Evolutionary conservation across 2,329 filamentous ascomycete species (phyloP), one percentile per base, ranked within the genome.

Genomic region (Epichloe scottii): DNA sequence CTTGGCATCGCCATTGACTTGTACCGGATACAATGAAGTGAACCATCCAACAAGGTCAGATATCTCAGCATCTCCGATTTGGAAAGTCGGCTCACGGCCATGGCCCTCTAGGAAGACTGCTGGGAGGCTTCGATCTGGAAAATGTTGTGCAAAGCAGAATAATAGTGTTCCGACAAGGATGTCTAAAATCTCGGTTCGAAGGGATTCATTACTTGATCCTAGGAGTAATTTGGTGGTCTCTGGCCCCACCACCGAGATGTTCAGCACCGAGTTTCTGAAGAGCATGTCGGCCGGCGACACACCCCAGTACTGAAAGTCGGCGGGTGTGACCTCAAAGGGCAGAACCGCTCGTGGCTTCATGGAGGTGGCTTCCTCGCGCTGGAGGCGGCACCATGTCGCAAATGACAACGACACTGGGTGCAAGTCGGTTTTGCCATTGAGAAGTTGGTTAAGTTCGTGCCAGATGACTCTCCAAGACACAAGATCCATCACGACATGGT

Each of bases 21-120:
- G 57, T 0, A 70, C 40, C 0, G 71, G 71, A 15, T 59, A 63
- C 12, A 73, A 59, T 0, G 68, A 69, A 1, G 71, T 73, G 51
- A 74, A 74, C 71, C 71, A 74, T 4, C 71, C 72, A 0, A 74
- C 66, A 0, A 68, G 72, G 1, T 60, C 54, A 0, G 70, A 68
- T 1, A 68, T 54, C 46, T 73, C 65, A 8, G 69, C 55, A 15
- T 23, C 23, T 23, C 15, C 46, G 48, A 14, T 52, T 48, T 2
- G 50, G 48, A 23, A 23, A 23, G 23, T 23, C 40, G 52, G 51
- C 34, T 73, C 70, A 7, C 71, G 62, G 1, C 71, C 71, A 26
- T 74, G 71, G 0, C 66, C 63, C 51, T 73, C 70, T 39, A 60
- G 65, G 56, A 68, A 72, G 1, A 73, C 54, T 2, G 60, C 55